These are phyloP conservation scores for Colletotrichum sp. DNA, from an alignment of 2,329 filamentous ascomycete genomes.

Conservation along the genomic window DNA sequence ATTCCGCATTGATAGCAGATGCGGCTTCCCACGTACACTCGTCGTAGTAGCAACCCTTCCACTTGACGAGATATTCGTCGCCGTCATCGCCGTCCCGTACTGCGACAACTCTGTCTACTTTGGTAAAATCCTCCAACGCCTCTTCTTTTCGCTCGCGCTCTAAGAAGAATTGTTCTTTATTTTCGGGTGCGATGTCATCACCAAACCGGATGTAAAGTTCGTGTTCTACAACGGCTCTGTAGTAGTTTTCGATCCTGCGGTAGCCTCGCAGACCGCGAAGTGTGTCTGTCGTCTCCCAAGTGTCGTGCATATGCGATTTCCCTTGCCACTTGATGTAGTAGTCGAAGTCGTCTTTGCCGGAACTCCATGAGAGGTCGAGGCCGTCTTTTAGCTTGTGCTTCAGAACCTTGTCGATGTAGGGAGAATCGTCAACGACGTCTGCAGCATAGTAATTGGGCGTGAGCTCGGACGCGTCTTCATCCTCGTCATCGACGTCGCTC, in stretches of 20 bases:
- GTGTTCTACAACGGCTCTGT: constrained; percentile 78
- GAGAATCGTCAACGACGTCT: constrained; percentile 75
- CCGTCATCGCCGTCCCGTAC: constrained; percentile 79
- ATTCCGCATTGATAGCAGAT: constrained; percentile 74
- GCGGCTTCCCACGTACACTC: constrained; percentile 92
- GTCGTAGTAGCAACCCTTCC: constrained; percentile 93
- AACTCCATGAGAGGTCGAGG: constrained; percentile 60
- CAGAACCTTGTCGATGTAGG: constrained; percentile 89
- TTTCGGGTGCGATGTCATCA: constrained; percentile 79
- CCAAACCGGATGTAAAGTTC: constrained; percentile 80
- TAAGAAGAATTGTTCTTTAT: constrained; percentile 92
- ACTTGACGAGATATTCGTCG: constrained; percentile 93
- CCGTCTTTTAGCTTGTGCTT: constrained; percentile 82
- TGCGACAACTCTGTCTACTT: constrained; percentile 92
- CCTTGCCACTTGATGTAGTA: constrained; percentile 97
- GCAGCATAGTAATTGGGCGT: constrained; percentile 68
- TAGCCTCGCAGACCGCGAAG: constrained; percentile 81
- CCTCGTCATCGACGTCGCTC: constrained; percentile 68
- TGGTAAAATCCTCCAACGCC: constrained; percentile 85
- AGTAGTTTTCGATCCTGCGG: constrained; percentile 94
- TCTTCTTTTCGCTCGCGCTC: constrained; percentile 91
- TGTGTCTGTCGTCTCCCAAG: constrained; percentile 83
- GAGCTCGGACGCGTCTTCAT: constrained; percentile 67
- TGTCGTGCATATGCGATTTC: constrained; percentile 93
- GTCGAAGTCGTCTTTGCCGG: constrained; percentile 78